Conservation (phyloP, 305 asterid genomes). For the Fraxinus angustifolia region DNA sequence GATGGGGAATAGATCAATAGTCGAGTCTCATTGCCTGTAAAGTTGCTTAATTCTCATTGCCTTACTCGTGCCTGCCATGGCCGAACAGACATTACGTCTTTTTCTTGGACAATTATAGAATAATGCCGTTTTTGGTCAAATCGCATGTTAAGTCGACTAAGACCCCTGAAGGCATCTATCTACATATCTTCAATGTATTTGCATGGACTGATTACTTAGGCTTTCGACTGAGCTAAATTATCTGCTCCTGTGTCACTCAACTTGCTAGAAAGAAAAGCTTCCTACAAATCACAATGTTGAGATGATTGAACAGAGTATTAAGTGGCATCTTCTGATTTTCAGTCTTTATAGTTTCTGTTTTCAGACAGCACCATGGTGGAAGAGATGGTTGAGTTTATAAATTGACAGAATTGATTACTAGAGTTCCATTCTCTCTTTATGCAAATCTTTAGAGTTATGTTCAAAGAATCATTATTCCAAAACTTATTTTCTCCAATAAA, state of each 20-base stretch:
- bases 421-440: background rate
- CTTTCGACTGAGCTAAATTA: background rate
- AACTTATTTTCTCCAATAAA: no score
- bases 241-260: background rate
- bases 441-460: background rate
- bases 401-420: background rate
- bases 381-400: background rate
- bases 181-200: background rate
- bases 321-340: background rate
- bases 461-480: no score
- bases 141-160: background rate
- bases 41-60: background rate
- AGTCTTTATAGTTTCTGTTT: background rate
- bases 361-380: background rate
- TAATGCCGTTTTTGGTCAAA: background rate
- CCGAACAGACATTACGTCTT: background rate
- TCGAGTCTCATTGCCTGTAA: conserved; percentile 26
- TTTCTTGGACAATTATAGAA: background rate
- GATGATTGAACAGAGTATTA: background rate
- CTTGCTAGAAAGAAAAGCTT: background rate
- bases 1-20: background rate
- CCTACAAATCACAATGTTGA: background rate
- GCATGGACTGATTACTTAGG: background rate
- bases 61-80: background rate
- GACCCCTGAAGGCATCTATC: background rate